phyloP scores from a whole-genome alignment of 257 asterid species.

The Mentha longifolia region DNA sequence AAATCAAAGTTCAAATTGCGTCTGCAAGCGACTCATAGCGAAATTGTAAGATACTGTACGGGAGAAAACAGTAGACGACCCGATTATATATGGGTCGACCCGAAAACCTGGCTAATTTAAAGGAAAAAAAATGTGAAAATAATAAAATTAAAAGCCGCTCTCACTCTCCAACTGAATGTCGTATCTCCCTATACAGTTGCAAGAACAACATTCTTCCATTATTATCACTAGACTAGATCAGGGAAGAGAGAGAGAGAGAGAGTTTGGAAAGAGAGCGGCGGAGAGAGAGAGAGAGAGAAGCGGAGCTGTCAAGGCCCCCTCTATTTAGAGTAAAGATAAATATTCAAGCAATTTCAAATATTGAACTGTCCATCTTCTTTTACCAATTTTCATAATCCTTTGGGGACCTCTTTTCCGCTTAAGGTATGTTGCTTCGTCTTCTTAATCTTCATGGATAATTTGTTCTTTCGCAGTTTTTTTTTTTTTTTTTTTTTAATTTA shows the following conservation, averaged over 20 bases:
- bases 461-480: not conserved
- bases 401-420: conserved; percentile 20
- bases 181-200: conserved; percentile 14
- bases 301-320: conserved; percentile 34
- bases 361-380: not conserved
- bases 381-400: conserved; percentile 6
- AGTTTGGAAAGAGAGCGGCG: conserved; percentile 4
- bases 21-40: conserved; percentile 9
- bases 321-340: conserved; percentile 1
- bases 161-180: conserved; percentile 33
- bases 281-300: conserved; percentile 25
- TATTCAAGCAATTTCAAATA: conserved; percentile 14
- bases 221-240: conserved; percentile 30
- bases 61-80: conserved; percentile 20
- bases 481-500: not conserved
- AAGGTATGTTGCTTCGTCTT: conserved; percentile 20
- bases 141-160: conserved; percentile 5
- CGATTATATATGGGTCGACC: conserved; percentile 18
- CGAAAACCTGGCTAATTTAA: conserved; percentile 21
- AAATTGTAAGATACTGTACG: conserved; percentile 14
- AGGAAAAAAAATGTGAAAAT: not conserved
- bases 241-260: conserved; percentile 1
- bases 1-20: no score
- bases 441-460: conserved; percentile 6
- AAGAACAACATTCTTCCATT: conserved; percentile 29